Conservation (phyloP, 1,284 basidiomycete genomes). For the Megacollybia platyphylla region DNA sequence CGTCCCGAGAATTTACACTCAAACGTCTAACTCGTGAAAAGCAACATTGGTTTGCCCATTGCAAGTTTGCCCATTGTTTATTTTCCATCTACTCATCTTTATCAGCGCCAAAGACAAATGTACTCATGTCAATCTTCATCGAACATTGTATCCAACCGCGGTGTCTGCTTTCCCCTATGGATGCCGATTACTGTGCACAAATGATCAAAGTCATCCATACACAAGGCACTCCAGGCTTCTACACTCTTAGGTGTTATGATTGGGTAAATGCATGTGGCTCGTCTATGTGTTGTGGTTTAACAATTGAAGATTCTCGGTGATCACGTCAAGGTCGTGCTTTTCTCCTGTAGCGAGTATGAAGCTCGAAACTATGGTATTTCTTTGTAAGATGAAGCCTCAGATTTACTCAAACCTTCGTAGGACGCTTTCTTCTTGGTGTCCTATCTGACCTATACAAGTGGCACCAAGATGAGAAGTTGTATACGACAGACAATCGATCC, state of each 20-base stretch:
- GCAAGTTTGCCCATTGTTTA: conserved; percentile 22
- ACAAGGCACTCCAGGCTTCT: conserved; percentile 79
- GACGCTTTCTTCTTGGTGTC: conserved; percentile 75
- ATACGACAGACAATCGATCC: conserved; percentile 51
- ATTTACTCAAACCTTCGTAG: conserved; percentile 21
- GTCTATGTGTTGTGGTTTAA: not conserved
- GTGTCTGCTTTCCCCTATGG: conserved; percentile 86
- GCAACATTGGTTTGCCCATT: conserved; percentile 76
- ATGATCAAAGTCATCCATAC: conserved; percentile 84
- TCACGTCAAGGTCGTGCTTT: conserved; percentile 75
- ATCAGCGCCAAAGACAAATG: conserved; percentile 34
- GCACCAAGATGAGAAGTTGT: conserved; percentile 59
- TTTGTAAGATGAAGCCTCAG: not conserved
- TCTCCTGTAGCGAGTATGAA: conserved; percentile 92
- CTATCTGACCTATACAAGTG: conserved; percentile 68
- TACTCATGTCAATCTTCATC: conserved; percentile 53
- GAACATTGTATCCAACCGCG: conserved; percentile 92
- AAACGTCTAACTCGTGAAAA: conserved; percentile 76
- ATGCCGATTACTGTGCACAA: conserved; percentile 89
- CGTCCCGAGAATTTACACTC: conserved; percentile 58
- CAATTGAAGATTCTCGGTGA: conserved; percentile 62
- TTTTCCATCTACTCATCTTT: conserved; percentile 3
- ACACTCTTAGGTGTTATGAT: conserved; percentile 79
- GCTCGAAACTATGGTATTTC: conserved; percentile 81
- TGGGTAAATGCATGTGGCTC: conserved; percentile 34